These are phyloP conservation scores for Neurospora sp. DNA, from an alignment of 495 filamentous ascomycete genomes.

Conservation along the genomic window DNA sequence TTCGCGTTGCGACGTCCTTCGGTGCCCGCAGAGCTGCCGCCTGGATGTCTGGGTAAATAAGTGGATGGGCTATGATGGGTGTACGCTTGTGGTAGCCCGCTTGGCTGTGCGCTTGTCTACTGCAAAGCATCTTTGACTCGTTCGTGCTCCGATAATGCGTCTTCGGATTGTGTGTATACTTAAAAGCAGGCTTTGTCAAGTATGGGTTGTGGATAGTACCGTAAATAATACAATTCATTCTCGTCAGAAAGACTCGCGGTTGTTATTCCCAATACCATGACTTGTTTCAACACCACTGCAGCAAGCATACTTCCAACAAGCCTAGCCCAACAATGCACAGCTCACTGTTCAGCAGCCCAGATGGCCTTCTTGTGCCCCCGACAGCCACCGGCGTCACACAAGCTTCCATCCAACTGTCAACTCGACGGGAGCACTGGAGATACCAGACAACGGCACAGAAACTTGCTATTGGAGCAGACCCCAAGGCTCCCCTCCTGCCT, in stretches of 20 bases:
- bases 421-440: not conserved
- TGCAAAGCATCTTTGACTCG: not conserved
- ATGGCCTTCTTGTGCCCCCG: not conserved
- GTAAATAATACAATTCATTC: not conserved
- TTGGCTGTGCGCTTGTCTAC: not conserved
- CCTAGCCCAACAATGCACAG: not conserved
- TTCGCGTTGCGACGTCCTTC: constrained; percentile 77
- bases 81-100: not conserved
- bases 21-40: constrained; percentile 73
- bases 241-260: not conserved
- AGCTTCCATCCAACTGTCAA: not conserved
- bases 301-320: not conserved
- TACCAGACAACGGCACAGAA: not conserved
- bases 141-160: not conserved
- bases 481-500: not conserved
- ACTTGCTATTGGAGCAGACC: not conserved
- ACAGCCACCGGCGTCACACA: not conserved
- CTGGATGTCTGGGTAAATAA: constrained; percentile 73
- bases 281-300: not conserved
- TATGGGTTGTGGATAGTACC: not conserved
- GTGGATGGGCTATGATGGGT: not conserved
- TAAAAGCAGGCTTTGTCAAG: not conserved
- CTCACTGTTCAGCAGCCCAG: not conserved
- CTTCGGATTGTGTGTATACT: not conserved
- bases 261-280: not conserved